Evolutionary conservation across 2,329 filamentous ascomycete species (phyloP).

Genomic region (Exserohilum rostratum): DNA sequence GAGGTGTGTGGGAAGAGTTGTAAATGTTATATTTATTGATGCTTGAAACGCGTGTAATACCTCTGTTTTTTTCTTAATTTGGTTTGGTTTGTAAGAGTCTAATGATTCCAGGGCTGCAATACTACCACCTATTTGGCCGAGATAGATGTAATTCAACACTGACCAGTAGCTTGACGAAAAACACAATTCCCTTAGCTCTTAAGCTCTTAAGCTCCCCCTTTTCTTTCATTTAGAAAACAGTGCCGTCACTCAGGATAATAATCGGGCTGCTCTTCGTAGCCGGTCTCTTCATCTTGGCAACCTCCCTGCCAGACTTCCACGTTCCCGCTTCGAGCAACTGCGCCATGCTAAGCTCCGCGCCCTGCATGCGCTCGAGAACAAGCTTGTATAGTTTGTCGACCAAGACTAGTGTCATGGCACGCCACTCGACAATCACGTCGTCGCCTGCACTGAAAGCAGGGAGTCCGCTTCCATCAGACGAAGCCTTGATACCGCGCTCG

Average conservation of each 20-base stretch:
- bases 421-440: conserved; percentile 79
- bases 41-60: neutral
- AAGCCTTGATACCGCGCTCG: conserved; percentile 71
- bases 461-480: conserved; percentile 63
- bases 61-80: too few relatives aligned
- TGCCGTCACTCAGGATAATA: conserved; percentile 39
- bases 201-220: too few relatives aligned
- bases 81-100: too few relatives aligned
- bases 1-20: too few relatives aligned
- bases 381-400: conserved; percentile 71
- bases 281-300: conserved; percentile 31
- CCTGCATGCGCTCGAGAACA: conserved; percentile 71
- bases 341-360: conserved; percentile 73
- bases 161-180: too few relatives aligned
- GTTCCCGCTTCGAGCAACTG: conserved; percentile 93
- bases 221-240: conserved; percentile 36
- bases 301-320: conserved; percentile 70
- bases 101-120: too few relatives aligned
- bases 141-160: too few relatives aligned
- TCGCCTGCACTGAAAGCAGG: conserved; percentile 73
- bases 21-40: neutral
- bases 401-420: conserved; percentile 73
- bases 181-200: too few relatives aligned
- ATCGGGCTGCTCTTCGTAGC: conserved; percentile 38
- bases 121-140: too few relatives aligned